phyloP scores from a whole-genome alignment of 495 filamentous ascomycete genomes.

The Penicillium arizonense region DNA sequence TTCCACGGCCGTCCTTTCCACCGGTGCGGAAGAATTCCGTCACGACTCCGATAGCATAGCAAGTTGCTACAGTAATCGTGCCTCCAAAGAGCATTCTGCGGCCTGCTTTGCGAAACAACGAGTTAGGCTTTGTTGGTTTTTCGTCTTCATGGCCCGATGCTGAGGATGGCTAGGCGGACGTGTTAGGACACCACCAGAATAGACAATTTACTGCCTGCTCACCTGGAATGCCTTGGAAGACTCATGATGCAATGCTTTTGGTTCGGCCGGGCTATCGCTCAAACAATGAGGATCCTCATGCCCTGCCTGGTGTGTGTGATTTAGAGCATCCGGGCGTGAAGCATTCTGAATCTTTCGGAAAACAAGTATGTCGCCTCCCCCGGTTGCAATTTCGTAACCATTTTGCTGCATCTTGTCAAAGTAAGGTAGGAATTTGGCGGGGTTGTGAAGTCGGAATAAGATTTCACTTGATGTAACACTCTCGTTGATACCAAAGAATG shows the following conservation, averaged over 20 bases:
- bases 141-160: background rate
- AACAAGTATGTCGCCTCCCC: slow-evolving; percentile 66
- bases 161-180: slow-evolving; percentile 24
- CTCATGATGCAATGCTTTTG: too few species aligned
- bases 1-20: slow-evolving; percentile 51
- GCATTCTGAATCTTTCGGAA: slow-evolving; percentile 58
- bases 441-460: slow-evolving; percentile 64
- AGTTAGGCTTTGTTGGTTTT: slow-evolving; percentile 17
- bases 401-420: slow-evolving; percentile 61
- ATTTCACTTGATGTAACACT: slow-evolving; percentile 58
- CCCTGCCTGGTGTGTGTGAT: slow-evolving; percentile 6
- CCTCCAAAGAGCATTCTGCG: slow-evolving; percentile 57
- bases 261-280: too few species aligned
- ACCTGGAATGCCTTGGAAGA: slow-evolving; percentile 32
- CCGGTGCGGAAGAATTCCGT: slow-evolving; percentile 64
- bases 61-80: slow-evolving; percentile 56
- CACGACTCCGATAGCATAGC: slow-evolving; percentile 69
- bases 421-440: slow-evolving; percentile 69
- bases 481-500: slow-evolving; percentile 43
- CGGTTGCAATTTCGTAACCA: slow-evolving; percentile 73
- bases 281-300: background rate
- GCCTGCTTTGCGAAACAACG: slow-evolving; percentile 31
- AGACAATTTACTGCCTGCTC: slow-evolving; percentile 53
- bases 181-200: slow-evolving; percentile 42
- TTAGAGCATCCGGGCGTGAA: background rate